Conservation (phyloP, 495 filamentous ascomycete species). For the Copromyces sp. region DNA sequence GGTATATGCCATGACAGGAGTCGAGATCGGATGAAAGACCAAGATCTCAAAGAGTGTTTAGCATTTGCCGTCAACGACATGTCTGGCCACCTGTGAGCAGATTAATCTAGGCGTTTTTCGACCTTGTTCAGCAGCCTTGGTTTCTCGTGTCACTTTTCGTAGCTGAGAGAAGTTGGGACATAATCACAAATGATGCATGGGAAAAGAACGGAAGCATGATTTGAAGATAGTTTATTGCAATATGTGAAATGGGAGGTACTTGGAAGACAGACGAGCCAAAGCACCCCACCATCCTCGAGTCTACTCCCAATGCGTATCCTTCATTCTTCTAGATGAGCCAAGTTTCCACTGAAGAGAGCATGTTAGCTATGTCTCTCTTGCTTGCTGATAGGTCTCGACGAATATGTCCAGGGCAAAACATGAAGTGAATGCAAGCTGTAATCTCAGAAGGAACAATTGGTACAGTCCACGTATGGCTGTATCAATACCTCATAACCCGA, state of each 20-base stretch:
- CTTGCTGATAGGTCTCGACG: not conserved
- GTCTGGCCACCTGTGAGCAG: not conserved
- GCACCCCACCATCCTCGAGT: not conserved
- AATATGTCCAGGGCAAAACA: not conserved
- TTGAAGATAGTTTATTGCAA: not conserved
- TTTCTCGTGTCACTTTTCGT: not conserved
- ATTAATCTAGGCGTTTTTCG: not conserved
- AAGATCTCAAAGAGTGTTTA: not conserved
- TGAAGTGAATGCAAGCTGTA: not conserved
- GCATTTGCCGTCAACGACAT: not conserved
- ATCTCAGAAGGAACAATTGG: conserved; percentile 6
- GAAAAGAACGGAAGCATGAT: not conserved
- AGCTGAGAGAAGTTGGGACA: not conserved
- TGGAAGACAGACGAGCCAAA: not conserved
- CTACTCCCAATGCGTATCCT: not conserved
- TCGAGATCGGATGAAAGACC: not conserved
- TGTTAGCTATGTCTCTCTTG: not conserved
- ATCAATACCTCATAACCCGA: not conserved
- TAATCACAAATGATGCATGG: not conserved
- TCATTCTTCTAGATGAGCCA: not conserved
- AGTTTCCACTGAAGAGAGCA: not conserved
- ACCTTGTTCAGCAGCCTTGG: not conserved
- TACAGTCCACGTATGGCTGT: not conserved
- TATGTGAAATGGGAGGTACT: not conserved
- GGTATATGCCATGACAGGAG: not conserved